Evolutionary conservation across 1,284 basidiomycete genomes (phyloP), one percentile per base, ranked within the genome.

Genomic region (Rhodofomes roseus): DNA sequence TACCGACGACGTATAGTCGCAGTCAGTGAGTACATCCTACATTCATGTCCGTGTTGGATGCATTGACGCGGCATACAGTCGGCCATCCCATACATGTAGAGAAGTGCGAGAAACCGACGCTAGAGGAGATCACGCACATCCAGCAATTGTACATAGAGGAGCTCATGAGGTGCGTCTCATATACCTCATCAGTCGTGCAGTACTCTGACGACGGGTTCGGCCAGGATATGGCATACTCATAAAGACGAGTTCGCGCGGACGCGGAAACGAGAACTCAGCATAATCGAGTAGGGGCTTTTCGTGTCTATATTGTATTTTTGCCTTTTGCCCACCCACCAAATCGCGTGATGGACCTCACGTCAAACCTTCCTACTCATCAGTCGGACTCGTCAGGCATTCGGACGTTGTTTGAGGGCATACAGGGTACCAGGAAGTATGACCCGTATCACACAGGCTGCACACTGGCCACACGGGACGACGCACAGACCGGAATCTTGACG

Each of bases 1-100:
- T 98, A 97, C 73, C 85, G 96, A 55, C 87, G 95, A 71, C 90
- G 91, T 37, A 98, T 99, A 62, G 93, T 98, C 27, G 91, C 92
- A 62, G 97, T 98, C 66, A 89, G 92, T 93, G 70, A 83, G 92
- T 90, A 43, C 8, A 18, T 29, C 14, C 16, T 4, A 25, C 20
- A 16, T 25, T 23, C 14, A 11, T 18, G 41, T 5, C 25, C 23
- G 31, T 16, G 16, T 31, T 8, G 7, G 40, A 12, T 16, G 36
- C 54, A 23, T 56, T 36, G 23, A 14, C 16, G 50, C 37, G 1
- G 51, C 36, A 36, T 44, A 31, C 59, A 93, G 92, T 96, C 67
- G 96, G 96, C 18, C 84, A 86, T 56, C 96, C 96, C 1, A 94
- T 99, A 55, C 87, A 84, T 60, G 92, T 94, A 22, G 79, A 81